These are phyloP conservation scores for Acer negundo DNA, from an alignment of 345 rosid species.

Conservation along the genomic window DNA sequence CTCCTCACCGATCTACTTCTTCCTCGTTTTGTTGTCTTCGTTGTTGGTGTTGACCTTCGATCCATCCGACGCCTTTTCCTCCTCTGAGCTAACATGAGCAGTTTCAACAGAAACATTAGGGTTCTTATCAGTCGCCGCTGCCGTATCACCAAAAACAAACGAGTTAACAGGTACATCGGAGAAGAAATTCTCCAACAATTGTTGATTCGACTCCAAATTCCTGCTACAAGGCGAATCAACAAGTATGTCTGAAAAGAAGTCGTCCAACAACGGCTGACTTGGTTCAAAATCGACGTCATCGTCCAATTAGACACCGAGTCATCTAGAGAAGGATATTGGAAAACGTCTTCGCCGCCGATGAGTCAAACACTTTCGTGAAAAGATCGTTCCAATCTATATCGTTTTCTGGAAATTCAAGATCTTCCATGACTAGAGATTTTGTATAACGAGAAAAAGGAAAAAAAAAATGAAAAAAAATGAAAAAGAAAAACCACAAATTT, in stretches of 20 bases:
- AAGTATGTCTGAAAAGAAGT: conserved; percentile 46
- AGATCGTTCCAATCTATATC: conserved; percentile 37
- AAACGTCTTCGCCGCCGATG: neutral
- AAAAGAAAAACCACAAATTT: neutral
- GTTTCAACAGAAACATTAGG: conserved; percentile 12
- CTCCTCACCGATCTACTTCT: no score
- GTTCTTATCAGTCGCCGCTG: conserved; percentile 24
- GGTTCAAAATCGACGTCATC: conserved; percentile 23
- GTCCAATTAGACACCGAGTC: conserved; percentile 38
- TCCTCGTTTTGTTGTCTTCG: neutral
- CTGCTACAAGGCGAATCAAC: conserved; percentile 29
- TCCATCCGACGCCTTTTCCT: conserved; percentile 16
- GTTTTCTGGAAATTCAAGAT: conserved; percentile 19
- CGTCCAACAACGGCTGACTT: conserved; percentile 23
- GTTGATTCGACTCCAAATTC: conserved; percentile 21
- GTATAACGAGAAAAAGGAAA: neutral
- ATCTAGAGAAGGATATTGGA: conserved; percentile 31
- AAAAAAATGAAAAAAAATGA: neutral
- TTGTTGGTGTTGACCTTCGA: conserved; percentile 17
- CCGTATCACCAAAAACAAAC: no score
- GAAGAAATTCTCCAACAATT: conserved; percentile 34
- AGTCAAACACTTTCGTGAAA: conserved; percentile 17
- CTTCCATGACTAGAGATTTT: neutral
- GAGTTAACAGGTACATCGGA: conserved; percentile 45
- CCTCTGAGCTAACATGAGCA: conserved; percentile 1